phyloP scores from a whole-genome alignment of 225 moss, liverwort and hornwort species.

The Sphagnum tenellum region DNA sequence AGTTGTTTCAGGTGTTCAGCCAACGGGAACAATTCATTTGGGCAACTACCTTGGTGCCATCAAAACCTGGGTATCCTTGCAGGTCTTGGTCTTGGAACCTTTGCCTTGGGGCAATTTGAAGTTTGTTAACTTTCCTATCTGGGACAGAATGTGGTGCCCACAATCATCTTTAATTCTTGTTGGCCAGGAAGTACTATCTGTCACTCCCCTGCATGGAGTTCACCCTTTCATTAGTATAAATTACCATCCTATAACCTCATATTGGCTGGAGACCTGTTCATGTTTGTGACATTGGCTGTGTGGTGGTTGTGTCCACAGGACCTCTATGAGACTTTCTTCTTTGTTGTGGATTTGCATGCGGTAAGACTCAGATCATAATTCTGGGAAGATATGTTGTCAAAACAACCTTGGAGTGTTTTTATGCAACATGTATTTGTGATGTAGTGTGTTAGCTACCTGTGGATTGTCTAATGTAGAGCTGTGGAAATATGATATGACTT shows the following conservation, averaged over 20 bases:
- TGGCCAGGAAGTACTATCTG: no score
- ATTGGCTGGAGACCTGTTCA: background rate
- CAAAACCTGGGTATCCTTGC: conserved; percentile 93
- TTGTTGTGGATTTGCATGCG: conserved; percentile 98
- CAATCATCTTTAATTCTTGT: no score
- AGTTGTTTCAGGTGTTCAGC: conserved; percentile 97
- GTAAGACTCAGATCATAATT: conserved; percentile 17
- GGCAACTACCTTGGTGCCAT: conserved; percentile 97
- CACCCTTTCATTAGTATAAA: no score
- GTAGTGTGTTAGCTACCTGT: no score
- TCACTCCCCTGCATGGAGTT: no score
- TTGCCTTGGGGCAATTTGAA: no score
- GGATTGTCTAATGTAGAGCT: no score
- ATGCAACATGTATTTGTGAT: no score
- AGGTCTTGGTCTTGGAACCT: conserved; percentile 27
- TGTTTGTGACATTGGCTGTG: background rate
- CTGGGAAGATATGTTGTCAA: background rate
- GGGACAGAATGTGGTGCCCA: no score
- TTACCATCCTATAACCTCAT: background rate
- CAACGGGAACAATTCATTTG: conserved; percentile 89
- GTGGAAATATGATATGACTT: no score
- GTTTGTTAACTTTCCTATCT: no score
- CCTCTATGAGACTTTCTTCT: conserved; percentile 86
- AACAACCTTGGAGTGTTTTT: no score
- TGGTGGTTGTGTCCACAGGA: conserved; percentile 46